Percentiles rank a stretch among this genome's conserved stretches.
Evolutionary conservation across 2,329 filamentous ascomycete genomes (phyloP).

Genomic region (Mycosphaerella sp.): DNA sequence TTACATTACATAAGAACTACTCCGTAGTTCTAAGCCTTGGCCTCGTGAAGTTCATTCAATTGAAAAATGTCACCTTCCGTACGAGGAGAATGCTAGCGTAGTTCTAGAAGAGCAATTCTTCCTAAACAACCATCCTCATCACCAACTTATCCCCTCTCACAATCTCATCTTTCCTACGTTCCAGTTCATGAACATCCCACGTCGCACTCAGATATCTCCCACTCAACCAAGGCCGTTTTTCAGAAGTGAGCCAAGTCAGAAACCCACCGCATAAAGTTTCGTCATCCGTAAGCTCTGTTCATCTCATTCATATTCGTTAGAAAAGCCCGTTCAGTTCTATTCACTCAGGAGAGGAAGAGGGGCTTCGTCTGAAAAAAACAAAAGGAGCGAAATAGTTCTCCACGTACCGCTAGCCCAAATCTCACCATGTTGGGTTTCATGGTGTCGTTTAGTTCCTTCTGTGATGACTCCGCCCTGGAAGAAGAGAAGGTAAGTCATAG

Average conservation of each 20-base stretch:
- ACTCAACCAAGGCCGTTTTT: constrained; percentile 11
- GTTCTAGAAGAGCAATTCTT: too few species aligned
- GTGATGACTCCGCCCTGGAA: constrained; percentile 13
- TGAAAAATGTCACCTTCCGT: too few species aligned
- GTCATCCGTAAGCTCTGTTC: constrained; percentile 14
- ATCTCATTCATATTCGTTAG: too few species aligned
- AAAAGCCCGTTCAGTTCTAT: too few species aligned
- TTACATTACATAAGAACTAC: too few species aligned
- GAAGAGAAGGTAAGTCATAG: background rate
- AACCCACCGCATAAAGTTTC: constrained; percentile 15
- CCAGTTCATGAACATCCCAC: constrained; percentile 17
- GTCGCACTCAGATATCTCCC: constrained; percentile 14
- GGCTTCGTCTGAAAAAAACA: too few species aligned
- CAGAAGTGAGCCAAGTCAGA: constrained; percentile 16
- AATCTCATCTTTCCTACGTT: constrained; percentile 13
- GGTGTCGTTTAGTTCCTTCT: constrained; percentile 11
- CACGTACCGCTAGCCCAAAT: constrained; percentile 11
- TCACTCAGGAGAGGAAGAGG: background rate
- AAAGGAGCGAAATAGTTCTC: too few species aligned
- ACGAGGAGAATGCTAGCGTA: too few species aligned
- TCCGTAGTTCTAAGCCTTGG: too few species aligned
- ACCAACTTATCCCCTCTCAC: constrained; percentile 13
- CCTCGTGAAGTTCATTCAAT: too few species aligned
- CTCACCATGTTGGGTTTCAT: constrained; percentile 11
- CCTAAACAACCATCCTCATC: constrained; percentile 10